A percentile compares a stretch with the other conserved stretches of the same genome.
Conservation (phyloP, 2,329 filamentous ascomycete genomes). For the Penicillium sp. region DNA sequence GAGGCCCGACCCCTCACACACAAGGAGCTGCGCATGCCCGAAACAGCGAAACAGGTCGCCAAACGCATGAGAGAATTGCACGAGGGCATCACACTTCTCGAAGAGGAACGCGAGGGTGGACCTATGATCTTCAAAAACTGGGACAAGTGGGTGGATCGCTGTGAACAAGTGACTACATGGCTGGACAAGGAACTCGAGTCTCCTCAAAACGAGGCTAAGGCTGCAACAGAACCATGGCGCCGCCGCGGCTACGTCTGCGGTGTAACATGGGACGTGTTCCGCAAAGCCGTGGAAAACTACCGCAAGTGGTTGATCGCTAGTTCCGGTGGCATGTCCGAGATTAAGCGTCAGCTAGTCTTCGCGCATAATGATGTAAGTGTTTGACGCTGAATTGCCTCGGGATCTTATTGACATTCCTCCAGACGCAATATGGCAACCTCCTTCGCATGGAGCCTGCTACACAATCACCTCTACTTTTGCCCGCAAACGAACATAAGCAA, state of each 20-base stretch:
- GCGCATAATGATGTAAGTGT: slow-evolving; percentile 90
- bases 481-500: slow-evolving; percentile 92
- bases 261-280: slow-evolving; percentile 78
- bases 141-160: slow-evolving; percentile 81
- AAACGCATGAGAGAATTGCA: slow-evolving; percentile 97
- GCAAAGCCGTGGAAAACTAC: slow-evolving; percentile 73
- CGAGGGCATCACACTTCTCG: slow-evolving; percentile 83
- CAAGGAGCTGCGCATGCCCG: slow-evolving; percentile 73
- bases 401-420: slow-evolving; percentile 23
- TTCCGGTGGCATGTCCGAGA: slow-evolving; percentile 66
- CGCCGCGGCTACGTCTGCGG: slow-evolving; percentile 76
- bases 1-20: slow-evolving; percentile 79
- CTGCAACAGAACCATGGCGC: slow-evolving; percentile 61
- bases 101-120: slow-evolving; percentile 73
- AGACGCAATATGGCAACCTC: slow-evolving; percentile 99
- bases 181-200: slow-evolving; percentile 60
- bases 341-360: slow-evolving; percentile 81
- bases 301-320: slow-evolving; percentile 69
- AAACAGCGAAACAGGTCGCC: slow-evolving; percentile 88
- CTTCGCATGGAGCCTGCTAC: slow-evolving; percentile 70
- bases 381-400: background rate
- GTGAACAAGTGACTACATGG: slow-evolving; percentile 54
- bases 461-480: slow-evolving; percentile 82
- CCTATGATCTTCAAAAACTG: slow-evolving; percentile 89
- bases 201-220: slow-evolving; percentile 45